phyloP scores from a whole-genome alignment of 768 basidiomycete species.

The Naganishia kalamii region DNA sequence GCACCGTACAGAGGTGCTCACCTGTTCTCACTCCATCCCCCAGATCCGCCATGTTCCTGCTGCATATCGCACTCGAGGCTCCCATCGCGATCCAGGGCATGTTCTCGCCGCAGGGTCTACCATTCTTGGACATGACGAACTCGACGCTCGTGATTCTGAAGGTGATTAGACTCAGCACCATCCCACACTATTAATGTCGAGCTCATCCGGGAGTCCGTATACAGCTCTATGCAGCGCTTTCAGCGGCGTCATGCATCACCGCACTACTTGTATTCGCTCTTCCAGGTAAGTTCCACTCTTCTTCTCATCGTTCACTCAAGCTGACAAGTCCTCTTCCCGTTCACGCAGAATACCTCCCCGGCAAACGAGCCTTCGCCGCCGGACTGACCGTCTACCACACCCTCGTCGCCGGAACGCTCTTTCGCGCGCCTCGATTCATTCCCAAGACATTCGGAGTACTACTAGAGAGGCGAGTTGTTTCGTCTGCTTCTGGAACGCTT shows the following conservation, averaged over 20 bases:
- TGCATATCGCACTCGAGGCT: constrained; percentile 72
- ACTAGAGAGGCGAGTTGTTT: constrained; percentile 21
- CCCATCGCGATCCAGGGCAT: constrained; percentile 72
- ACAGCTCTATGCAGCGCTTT: constrained; percentile 65
- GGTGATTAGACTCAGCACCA: constrained; percentile 52
- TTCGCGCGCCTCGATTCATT: constrained; percentile 71
- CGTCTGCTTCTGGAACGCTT: background rate
- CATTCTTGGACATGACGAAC: constrained; percentile 75
- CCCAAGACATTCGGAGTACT: constrained; percentile 60
- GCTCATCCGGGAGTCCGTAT: background rate
- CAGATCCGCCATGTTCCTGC: constrained; percentile 64
- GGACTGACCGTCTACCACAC: constrained; percentile 70
- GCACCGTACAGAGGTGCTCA: constrained; percentile 11
- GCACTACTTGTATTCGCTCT: constrained; percentile 62
- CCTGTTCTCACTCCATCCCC: background rate
- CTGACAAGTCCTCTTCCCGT: background rate
- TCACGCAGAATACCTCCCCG: constrained; percentile 70
- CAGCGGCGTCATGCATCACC: constrained; percentile 58
- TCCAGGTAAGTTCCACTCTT: constrained; percentile 57
- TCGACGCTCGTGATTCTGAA: constrained; percentile 70
- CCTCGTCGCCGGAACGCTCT: constrained; percentile 65
- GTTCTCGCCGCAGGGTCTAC: constrained; percentile 57
- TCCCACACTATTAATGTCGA: background rate
- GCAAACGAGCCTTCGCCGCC: constrained; percentile 75
- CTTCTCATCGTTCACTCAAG: background rate